Conservation (phyloP, 805 yeast species). For the Metschnikowia gelsemii region DNA sequence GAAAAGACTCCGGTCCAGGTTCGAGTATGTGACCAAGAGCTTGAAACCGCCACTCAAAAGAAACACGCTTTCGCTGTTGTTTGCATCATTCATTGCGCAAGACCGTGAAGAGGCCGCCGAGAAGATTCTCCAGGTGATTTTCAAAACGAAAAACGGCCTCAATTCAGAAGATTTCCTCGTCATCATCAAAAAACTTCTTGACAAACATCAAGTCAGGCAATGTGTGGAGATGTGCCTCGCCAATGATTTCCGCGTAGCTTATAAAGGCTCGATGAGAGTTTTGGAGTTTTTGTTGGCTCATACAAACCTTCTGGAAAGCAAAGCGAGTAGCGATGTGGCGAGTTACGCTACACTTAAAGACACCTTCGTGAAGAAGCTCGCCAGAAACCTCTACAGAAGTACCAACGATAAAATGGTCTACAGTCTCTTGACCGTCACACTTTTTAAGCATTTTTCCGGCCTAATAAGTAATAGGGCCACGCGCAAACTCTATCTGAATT, state of each 20-base stretch:
- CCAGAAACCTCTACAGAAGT: conserved; percentile 4
- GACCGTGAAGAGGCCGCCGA: conserved; percentile 31
- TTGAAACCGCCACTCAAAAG: conserved; percentile 34
- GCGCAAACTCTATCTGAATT: conserved; percentile 18
- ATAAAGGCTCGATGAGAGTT: conserved; percentile 26
- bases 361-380: conserved; percentile 4
- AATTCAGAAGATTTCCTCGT: conserved; percentile 27
- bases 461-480: conserved; percentile 24
- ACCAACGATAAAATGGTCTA: conserved; percentile 2
- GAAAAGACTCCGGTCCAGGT: conserved; percentile 13
- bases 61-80: conserved; percentile 34
- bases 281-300: conserved; percentile 16
- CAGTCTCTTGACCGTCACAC: conserved; percentile 19
- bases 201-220: conserved; percentile 26
- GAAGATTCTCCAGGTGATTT: conserved; percentile 29
- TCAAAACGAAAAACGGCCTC: conserved; percentile 30
- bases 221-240: conserved; percentile 25
- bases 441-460: conserved; percentile 22
- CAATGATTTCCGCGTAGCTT: conserved; percentile 24
- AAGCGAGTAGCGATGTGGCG: background rate
- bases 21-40: conserved; percentile 22
- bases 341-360: background rate
- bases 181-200: conserved; percentile 28
- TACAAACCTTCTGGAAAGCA: background rate
- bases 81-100: conserved; percentile 29